Base-by-base conservation (phyloP, 2,329 filamentous ascomycete genomes). In the Penicillium sp. region DNA sequence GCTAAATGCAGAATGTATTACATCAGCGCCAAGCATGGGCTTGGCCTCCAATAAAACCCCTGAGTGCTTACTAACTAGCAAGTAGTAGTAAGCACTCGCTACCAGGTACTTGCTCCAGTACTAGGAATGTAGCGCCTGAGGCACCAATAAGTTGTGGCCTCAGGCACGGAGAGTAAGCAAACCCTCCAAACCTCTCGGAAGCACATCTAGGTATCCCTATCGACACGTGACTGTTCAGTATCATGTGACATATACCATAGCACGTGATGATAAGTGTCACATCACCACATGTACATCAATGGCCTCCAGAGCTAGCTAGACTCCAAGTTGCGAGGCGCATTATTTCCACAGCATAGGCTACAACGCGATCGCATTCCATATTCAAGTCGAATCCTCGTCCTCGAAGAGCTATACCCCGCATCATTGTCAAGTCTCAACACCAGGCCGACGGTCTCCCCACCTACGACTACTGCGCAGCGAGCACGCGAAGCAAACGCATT, bases 391-490 rank as follows among this genome's bases (percentile, higher is more conserved):
- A 62, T 41, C 58, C 54, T 56, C 54, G 43, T 41, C 43, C 27
- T 46, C 46, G 57, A 61, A 68, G 50, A 50, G 50, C 65, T 62
- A 61, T 65, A 61, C 57, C 58, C 65, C 64, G 61, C 64, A 67
- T 64, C 64, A 67, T 64, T 65, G 67, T 62, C 69, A 69, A 68
- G 68, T 58, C 68, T 68, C 69, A 66, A 67, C n/a, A 65, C 65
- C 65, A 60, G 60, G 63, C 61, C 66, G 63, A 67, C 62, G 52
- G 31, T 57, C 12, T 56, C 60, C 62, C 62, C 58, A 60, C 58
- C 66, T 69, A 65, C 69, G 71, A 69, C 69, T 69, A 60, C 64
- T 64, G 68, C 71, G 71, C 73, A 72, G 70, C 50, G 71, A 71
- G 68, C 71, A 69, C 63, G 69, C 68, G 64, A 66, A 72, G 40